These are phyloP conservation scores for Phaeosphaeriaceae sp. DNA, from an alignment of 2,329 filamentous ascomycete species.

Conservation along the genomic window DNA sequence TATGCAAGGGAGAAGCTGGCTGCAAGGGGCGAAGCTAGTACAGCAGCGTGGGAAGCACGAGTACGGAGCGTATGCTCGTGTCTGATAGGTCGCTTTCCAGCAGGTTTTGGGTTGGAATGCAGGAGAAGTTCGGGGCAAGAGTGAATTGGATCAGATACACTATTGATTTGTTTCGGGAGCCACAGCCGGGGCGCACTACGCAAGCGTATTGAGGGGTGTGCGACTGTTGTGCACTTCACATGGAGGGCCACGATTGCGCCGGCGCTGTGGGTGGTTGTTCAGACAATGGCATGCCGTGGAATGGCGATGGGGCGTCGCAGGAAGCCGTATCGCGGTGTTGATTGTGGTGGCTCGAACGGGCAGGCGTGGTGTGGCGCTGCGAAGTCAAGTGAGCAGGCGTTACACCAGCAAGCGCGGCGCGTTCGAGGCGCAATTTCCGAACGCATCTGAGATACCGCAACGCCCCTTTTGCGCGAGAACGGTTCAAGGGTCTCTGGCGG, in stretches of 20 bases:
- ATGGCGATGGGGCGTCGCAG: neutral
- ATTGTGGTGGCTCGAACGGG: neutral
- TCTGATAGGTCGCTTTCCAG: neutral
- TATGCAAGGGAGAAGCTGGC: neutral
- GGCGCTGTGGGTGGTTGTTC: neutral
- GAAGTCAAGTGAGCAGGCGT: constrained; percentile 32
- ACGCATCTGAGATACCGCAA: constrained; percentile 6
- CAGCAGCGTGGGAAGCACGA: neutral
- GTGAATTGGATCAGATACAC: neutral
- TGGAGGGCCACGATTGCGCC: neutral
- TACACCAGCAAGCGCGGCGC: constrained; percentile 16
- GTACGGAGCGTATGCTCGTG: neutral
- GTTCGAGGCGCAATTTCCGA: constrained; percentile 29
- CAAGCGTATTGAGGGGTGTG: neutral
- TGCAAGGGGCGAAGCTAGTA: neutral
- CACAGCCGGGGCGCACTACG: neutral
- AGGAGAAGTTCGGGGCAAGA: neutral
- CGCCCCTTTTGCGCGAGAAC: constrained; percentile 28
- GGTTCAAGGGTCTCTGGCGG: constrained; percentile 9
- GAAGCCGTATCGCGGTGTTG: neutral
- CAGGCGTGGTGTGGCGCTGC: neutral
- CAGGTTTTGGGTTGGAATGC: neutral
- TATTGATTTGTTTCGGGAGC: neutral
- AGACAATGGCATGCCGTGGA: neutral
- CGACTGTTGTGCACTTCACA: neutral